phyloP scores from a whole-genome alignment of 306 rosid species.

The Cucurbita moschata region DNA sequence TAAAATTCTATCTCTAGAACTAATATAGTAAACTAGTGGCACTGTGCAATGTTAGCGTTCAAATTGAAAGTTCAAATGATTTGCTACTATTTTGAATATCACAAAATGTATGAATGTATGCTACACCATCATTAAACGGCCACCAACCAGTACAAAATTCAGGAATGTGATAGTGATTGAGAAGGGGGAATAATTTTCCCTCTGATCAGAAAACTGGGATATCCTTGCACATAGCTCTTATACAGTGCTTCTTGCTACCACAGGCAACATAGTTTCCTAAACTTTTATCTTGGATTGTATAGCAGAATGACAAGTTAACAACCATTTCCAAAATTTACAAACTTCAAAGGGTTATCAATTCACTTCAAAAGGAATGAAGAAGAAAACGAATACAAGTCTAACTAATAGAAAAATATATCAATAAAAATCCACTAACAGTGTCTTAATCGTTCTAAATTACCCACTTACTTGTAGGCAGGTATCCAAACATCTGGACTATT shows the following conservation, averaged over 20 bases:
- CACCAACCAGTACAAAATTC: neutral
- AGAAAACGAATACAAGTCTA: neutral
- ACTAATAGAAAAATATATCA: neutral
- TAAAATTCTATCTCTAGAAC: neutral
- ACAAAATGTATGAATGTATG: neutral
- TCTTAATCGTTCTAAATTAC: slow-evolving; percentile 2
- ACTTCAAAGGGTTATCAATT: neutral
- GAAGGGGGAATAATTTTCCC: neutral
- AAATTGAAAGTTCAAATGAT: neutral
- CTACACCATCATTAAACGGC: neutral
- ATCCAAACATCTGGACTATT: slow-evolving; percentile 98
- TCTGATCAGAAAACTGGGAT: neutral
- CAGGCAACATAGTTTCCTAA: neutral
- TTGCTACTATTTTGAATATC: neutral
- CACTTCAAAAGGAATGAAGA: neutral
- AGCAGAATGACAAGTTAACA: neutral
- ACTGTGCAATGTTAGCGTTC: neutral
- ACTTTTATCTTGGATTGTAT: neutral
- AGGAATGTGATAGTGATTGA: neutral
- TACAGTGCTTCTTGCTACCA: neutral
- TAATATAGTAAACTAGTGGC: neutral
- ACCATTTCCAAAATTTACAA: neutral
- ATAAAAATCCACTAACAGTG: neutral
- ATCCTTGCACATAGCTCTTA: neutral
- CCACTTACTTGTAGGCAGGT: slow-evolving; percentile 93